Base-by-base conservation (phyloP, 306 rosid species). In the Lathyrus aphaca region DNA sequence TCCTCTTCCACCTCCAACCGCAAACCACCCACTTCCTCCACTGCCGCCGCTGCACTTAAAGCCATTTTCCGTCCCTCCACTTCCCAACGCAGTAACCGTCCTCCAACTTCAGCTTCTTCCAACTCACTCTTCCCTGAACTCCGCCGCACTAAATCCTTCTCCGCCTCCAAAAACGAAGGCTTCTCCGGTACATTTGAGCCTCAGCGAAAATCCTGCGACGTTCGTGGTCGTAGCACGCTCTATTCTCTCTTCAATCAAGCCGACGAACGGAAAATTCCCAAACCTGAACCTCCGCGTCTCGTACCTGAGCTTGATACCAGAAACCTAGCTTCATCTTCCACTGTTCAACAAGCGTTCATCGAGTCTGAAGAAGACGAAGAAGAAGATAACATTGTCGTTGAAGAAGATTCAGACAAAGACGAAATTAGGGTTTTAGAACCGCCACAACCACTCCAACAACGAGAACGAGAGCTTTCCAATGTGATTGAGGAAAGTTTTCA, bases 171-270 rank as follows among this genome's bases (percentile, higher is more conserved):
- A 40, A 94, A 94, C 88, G 96, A 91, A 74, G 89, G 83, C 5
- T 89, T 85, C 72, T 87, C 95, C 10, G 92, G 89, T 11, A 86
- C 84, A 0, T 95, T 94, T 16, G 99, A 94, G 81, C 99, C 99
- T 0, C 99, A 94, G 72, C 72, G 99, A 46, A 91, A 75, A 59
- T 94, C 99, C 27, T 94, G 99, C 46, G 99, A 94, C 92, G 97
- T 94, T 6, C 79, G 98, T 16, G 98, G 35, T 6, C 85, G 98
- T 55, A 88, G 83, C 69, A 90, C 99, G 0, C 95, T 94, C 11
- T 87, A 79, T 82, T 25, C 75, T 2, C 92, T 94, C 37, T 94
- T 94, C 82, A 66, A 71, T 43, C 96, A 86, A 10, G 91, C 86
- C 82, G 85, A 84, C 90, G 97, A 72, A 39, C 86, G 96, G 10